Evolutionary conservation across 176 grass and related monocot genomes (phyloP).

Genomic region (Elaeis guineensis): DNA sequence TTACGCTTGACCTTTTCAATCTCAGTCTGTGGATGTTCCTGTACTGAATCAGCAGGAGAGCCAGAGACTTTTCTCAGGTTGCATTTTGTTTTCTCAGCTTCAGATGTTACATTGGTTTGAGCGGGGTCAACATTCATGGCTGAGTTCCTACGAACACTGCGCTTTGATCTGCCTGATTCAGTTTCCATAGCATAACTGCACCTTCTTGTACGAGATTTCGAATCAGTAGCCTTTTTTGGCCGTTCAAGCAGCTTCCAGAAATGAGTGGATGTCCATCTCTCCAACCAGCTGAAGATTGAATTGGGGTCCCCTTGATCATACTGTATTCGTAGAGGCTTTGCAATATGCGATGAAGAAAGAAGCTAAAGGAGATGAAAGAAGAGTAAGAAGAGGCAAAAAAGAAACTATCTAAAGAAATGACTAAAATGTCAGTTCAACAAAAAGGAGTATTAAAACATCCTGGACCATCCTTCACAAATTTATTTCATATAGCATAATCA

Average conservation of each 20-base stretch:
- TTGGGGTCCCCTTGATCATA: slow-evolving; percentile 65
- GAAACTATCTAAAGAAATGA: too few species aligned
- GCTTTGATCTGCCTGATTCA: slow-evolving; percentile 75
- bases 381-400: not conserved
- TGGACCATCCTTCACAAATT: too few species aligned
- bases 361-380: slow-evolving; percentile 42
- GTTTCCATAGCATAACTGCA: slow-evolving; percentile 67
- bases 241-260: slow-evolving; percentile 51
- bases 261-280: slow-evolving; percentile 60
- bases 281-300: slow-evolving; percentile 65
- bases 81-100: slow-evolving; percentile 55
- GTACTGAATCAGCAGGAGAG: slow-evolving; percentile 38
- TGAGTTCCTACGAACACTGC: slow-evolving; percentile 37
- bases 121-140: slow-evolving; percentile 21
- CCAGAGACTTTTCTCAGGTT: slow-evolving; percentile 37
- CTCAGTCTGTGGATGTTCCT: slow-evolving; percentile 67
- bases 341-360: slow-evolving; percentile 38
- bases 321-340: slow-evolving; percentile 47
- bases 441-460: too few species aligned
- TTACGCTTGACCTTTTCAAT: slow-evolving; percentile 89
- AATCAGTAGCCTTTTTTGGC: slow-evolving; percentile 48
- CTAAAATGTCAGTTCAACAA: too few species aligned
- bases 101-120: slow-evolving; percentile 32
- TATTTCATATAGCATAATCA: too few species aligned
- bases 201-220: slow-evolving; percentile 40